These are phyloP conservation scores for Populus hybrid DNA, from an alignment of 441 rosid genomes.

Conservation along the genomic window DNA sequence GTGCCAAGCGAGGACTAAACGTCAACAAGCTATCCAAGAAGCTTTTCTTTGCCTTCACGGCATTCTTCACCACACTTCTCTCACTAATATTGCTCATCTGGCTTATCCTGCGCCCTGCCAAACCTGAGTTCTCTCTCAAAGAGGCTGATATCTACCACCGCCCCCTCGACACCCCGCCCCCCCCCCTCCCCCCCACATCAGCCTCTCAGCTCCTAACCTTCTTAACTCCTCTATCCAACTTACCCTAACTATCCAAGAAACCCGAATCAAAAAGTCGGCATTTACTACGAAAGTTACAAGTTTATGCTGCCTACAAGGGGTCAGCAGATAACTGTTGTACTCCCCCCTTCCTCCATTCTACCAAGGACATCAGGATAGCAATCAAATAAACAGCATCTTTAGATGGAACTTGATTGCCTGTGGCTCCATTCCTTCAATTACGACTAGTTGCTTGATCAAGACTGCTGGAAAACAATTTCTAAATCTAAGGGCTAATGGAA, in stretches of 20 bases:
- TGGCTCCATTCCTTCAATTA: conserved; percentile 47
- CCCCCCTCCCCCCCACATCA: no score
- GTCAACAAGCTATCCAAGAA: conserved; percentile 36
- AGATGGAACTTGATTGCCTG: conserved; percentile 45
- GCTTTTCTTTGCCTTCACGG: conserved; percentile 33
- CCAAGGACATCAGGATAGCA: conserved; percentile 49
- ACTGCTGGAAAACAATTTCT: conserved; percentile 37
- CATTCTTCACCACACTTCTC: conserved; percentile 39
- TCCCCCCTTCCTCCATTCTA: conserved; percentile 54
- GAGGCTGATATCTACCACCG: conserved; percentile 47
- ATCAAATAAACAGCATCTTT: conserved; percentile 45
- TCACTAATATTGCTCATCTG: conserved; percentile 39
- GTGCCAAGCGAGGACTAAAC: conserved; percentile 37
- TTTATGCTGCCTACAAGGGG: conserved; percentile 54
- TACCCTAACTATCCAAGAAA: conserved; percentile 47
- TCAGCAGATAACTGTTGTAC: conserved; percentile 55
- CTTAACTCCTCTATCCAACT: conserved; percentile 61
- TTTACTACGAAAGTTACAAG: conserved; percentile 60
- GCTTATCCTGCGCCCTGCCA: conserved; percentile 55
- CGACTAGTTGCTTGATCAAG: conserved; percentile 50
- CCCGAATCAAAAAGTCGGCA: conserved; percentile 54
- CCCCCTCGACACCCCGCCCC: no score
- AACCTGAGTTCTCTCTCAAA: conserved; percentile 50
- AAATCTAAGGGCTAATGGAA: conserved; percentile 42
- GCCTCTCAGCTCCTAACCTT: conserved; percentile 44